Conservation (phyloP, 306 rosid species). For the Pterocarpus santalinus region DNA sequence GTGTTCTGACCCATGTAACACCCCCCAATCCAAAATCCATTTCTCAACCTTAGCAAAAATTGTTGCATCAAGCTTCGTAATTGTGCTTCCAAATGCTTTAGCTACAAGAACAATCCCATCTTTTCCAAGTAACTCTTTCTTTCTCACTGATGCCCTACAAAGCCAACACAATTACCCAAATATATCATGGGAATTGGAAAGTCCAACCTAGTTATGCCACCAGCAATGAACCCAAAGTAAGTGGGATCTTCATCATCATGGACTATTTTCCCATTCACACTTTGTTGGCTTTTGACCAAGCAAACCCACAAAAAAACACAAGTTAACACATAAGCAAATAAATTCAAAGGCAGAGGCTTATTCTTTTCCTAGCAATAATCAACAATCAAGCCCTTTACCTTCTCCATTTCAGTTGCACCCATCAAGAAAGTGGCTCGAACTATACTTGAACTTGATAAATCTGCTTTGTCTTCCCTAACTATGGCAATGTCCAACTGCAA, state of each 20-base stretch:
- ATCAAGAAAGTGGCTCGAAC: slow-evolving; percentile 51
- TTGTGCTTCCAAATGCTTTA: slow-evolving; percentile 48
- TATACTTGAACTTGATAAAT: slow-evolving; percentile 24
- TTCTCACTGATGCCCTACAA: slow-evolving; percentile 42
- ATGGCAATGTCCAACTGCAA: slow-evolving; percentile 4
- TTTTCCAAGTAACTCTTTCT: slow-evolving; percentile 46
- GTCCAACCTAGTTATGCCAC: slow-evolving; percentile 59
- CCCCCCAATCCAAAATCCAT: slow-evolving; percentile 63
- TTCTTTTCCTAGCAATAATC: slow-evolving; percentile 39
- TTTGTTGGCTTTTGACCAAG: slow-evolving; percentile 45
- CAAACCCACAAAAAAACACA: slow-evolving; percentile 65
- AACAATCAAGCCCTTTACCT: slow-evolving; percentile 23
- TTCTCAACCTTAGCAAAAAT: slow-evolving; percentile 51
- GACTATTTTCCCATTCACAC: neutral
- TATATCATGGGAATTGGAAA: slow-evolving; percentile 42
- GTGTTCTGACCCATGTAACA: slow-evolving; percentile 48
- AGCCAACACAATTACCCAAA: slow-evolving; percentile 60
- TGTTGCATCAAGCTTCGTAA: slow-evolving; percentile 50
- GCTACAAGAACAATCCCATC: slow-evolving; percentile 59
- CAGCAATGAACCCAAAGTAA: slow-evolving; percentile 63
- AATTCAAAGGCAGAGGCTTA: slow-evolving; percentile 38
- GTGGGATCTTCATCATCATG: slow-evolving; percentile 36
- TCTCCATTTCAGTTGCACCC: slow-evolving; percentile 46
- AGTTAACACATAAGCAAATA: slow-evolving; percentile 56
- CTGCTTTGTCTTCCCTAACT: neutral